Conservation (phyloP, 2,329 filamentous ascomycete species). For the Cyphellophora attinorum region DNA sequence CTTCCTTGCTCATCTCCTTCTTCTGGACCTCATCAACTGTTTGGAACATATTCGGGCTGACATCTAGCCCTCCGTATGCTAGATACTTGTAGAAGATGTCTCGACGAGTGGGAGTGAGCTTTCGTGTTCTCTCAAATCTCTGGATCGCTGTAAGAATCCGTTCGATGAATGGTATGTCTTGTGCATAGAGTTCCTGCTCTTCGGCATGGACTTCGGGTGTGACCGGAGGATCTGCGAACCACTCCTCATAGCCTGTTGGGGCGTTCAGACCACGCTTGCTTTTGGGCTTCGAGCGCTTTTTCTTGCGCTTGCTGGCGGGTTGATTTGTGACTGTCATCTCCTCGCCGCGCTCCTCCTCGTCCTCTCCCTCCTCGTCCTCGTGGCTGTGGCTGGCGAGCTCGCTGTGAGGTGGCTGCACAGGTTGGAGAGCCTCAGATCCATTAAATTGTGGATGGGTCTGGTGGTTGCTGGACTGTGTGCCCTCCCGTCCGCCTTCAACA, state of each 20-base stretch:
- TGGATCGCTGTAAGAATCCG: slow-evolving; percentile 81
- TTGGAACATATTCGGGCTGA: slow-evolving; percentile 51
- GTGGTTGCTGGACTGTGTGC: too few relatives aligned
- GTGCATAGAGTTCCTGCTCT: slow-evolving; percentile 60
- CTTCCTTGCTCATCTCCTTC: slow-evolving; percentile 53
- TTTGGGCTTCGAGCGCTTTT: slow-evolving; percentile 28
- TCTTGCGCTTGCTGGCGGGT: slow-evolving; percentile 17
- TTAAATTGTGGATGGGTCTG: too few relatives aligned
- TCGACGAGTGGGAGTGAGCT: slow-evolving; percentile 53
- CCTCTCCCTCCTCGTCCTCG: slow-evolving; percentile 1
- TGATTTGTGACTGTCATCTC: not conserved
- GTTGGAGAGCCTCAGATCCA: too few relatives aligned
- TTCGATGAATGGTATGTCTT: slow-evolving; percentile 43
- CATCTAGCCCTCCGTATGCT: slow-evolving; percentile 69
- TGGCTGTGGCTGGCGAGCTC: not conserved
- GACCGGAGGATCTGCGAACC: slow-evolving; percentile 69
- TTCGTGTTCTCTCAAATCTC: slow-evolving; percentile 68
- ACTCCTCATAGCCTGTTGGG: slow-evolving; percentile 67
- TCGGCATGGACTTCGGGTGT: slow-evolving; percentile 58
- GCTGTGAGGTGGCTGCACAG: too few relatives aligned
- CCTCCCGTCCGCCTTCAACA: too few relatives aligned
- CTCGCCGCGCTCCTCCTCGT: not conserved
- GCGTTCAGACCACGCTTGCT: slow-evolving; percentile 33
- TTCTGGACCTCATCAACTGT: slow-evolving; percentile 46
- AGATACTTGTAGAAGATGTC: slow-evolving; percentile 72